Conservation (phyloP, 2,329 filamentous ascomycete species). For the Epichloe hybrida region DNA sequence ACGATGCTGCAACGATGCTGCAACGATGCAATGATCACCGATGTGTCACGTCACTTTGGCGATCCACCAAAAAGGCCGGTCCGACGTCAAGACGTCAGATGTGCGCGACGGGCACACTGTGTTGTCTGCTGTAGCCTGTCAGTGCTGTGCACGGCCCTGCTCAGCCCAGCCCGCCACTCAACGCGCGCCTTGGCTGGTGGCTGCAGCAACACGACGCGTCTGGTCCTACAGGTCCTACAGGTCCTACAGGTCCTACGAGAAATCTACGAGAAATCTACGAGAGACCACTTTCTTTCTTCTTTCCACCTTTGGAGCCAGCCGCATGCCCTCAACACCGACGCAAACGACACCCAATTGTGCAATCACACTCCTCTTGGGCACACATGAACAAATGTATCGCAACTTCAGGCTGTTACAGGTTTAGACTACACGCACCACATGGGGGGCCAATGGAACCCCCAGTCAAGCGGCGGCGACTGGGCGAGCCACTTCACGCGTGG, state of each 20-base stretch:
- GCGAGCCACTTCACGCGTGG: slow-evolving; percentile 21
- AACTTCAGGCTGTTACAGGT: background rate
- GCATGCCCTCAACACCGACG: background rate
- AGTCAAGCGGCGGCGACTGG: slow-evolving; percentile 47
- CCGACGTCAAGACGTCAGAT: background rate
- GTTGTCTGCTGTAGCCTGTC: too few relatives aligned
- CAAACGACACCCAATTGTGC: background rate
- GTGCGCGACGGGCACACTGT: background rate
- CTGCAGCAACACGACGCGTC: slow-evolving; percentile 7
- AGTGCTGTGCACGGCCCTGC: background rate
- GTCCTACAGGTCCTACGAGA: too few relatives aligned
- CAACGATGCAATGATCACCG: too few relatives aligned
- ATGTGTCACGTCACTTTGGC: too few relatives aligned
- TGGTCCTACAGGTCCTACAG: background rate
- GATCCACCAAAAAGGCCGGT: background rate
- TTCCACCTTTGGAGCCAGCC: background rate
- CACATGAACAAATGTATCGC: background rate
- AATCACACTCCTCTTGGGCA: background rate
- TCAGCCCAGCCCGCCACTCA: background rate
- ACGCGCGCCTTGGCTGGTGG: background rate
- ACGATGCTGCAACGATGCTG: too few relatives aligned
- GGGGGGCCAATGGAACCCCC: slow-evolving; percentile 39
- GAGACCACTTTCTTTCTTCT: background rate
- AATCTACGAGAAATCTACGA: too few relatives aligned
- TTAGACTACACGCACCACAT: slow-evolving; percentile 3